Evolutionary conservation across 2,329 filamentous ascomycete genomes (phyloP).

Genomic region (Aspergillus quadricinctus): DNA sequence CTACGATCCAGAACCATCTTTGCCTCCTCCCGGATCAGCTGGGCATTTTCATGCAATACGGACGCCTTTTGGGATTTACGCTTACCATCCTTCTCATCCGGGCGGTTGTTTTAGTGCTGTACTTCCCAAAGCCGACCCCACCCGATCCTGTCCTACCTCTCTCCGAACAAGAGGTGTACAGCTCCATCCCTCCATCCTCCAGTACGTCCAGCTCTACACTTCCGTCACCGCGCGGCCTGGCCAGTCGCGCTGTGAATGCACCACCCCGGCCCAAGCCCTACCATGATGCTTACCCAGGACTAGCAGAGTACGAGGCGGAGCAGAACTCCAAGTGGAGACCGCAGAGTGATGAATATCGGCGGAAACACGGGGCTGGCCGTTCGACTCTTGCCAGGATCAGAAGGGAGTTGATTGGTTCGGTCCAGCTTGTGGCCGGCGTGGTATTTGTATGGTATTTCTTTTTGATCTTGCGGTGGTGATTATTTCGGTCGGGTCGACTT

Average conservation of each 20-base stretch:
- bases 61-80: constrained; percentile 55
- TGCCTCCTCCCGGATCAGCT: constrained; percentile 89
- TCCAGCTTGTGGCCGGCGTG: constrained; percentile 61
- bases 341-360: constrained; percentile 8
- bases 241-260: constrained; percentile 23
- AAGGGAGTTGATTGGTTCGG: constrained; percentile 58
- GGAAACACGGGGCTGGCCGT: constrained; percentile 20
- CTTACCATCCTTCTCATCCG: constrained; percentile 45
- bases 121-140: constrained; percentile 10
- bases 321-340: constrained; percentile 28
- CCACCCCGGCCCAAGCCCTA: constrained; percentile 16
- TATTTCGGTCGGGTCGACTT: neutral
- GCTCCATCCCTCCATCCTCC: constrained; percentile 21
- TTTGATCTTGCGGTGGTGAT: constrained; percentile 60
- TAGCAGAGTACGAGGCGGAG: constrained; percentile 18
- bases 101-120: constrained; percentile 33
- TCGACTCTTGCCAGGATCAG: constrained; percentile 41
- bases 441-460: constrained; percentile 62
- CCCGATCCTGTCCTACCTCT: constrained; percentile 25
- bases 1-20: constrained; percentile 79
- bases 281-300: constrained; percentile 19
- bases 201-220: constrained; percentile 31
- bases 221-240: constrained; percentile 23
- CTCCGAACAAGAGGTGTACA: constrained; percentile 23
- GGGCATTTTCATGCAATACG: constrained; percentile 76